Base-by-base conservation (phyloP, 176 grass and related monocot genomes). In the Chrysopogon serrulatus region DNA sequence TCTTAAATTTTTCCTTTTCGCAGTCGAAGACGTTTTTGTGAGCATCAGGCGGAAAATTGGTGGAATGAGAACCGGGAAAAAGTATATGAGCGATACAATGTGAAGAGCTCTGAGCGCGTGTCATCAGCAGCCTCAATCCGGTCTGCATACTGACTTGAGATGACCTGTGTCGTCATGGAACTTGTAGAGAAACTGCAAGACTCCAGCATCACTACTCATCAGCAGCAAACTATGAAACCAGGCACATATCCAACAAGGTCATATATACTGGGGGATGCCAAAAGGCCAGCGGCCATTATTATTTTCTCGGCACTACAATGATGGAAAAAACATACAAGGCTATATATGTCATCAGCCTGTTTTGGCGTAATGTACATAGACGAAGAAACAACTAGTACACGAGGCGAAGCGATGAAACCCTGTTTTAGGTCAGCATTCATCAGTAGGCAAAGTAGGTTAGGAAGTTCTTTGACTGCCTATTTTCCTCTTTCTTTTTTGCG, bases 41-140 rank as follows among this genome's bases (percentile, higher is more conserved):
- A 98, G 88, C 92, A 98, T 77, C 92, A 94, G 75, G 95, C 95
- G 23, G 95, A 98, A 65, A 71, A 87, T 44, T 98, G 95, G 95
- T 98, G 95, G 95, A 89, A 89, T 36, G 95, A 95, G 78, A 98
- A 98, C 75, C 90, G 92, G 27, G 88, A 94, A 62, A 95, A 91
- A 59, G 95, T 98, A 6, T 95, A 95, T 2, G 92, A 98, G 81
- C 87, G 78, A 28, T 98, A 98, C 78, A 94, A 95, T 27, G 86
- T 98, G 68, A 93, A 85, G 53, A 89, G 88, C 56, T 98, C 95
- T 1, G 95, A 98, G 36, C 84, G 92, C 35, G 90, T 88, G 8
- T 61, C n/a, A n/a, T n/a, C n/a, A n/a, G n/a, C n/a, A n/a, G n/a
- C n/a, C n/a, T n/a, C n/a, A n/a, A n/a, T n/a, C n/a, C n/a, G n/a